Evolutionary conservation across 345 rosid species (phyloP).

Genomic region (Microthlaspi erraticum): DNA sequence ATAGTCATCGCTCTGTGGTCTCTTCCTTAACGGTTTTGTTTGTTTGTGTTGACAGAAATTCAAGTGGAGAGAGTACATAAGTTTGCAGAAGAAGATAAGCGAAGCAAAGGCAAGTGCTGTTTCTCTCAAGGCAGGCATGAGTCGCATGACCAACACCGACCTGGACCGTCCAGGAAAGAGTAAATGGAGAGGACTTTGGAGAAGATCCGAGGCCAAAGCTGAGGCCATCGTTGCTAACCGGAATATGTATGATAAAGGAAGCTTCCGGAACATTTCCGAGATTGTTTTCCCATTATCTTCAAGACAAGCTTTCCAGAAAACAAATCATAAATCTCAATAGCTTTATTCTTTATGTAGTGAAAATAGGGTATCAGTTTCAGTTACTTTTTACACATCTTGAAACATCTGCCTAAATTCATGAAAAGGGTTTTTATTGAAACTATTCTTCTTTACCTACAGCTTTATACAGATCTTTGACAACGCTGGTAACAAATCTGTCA

Average conservation of each 20-base stretch:
- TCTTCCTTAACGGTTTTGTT: slow-evolving; percentile 30
- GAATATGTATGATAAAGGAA: slow-evolving; percentile 69
- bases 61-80: slow-evolving; percentile 91
- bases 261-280: slow-evolving; percentile 57
- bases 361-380: background rate
- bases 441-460: slow-evolving; percentile 50
- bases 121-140: slow-evolving; percentile 60
- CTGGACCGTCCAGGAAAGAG: slow-evolving; percentile 49
- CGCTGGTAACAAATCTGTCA: slow-evolving; percentile 61
- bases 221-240: slow-evolving; percentile 44
- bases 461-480: slow-evolving; percentile 64
- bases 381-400: slow-evolving; percentile 6
- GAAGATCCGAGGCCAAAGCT: slow-evolving; percentile 60
- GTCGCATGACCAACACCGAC: slow-evolving; percentile 40
- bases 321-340: slow-evolving; percentile 49
- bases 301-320: slow-evolving; percentile 53
- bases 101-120: slow-evolving; percentile 78
- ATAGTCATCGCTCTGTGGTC: background rate
- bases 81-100: slow-evolving; percentile 75
- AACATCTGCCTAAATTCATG: background rate
- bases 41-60: slow-evolving; percentile 57
- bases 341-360: background rate
- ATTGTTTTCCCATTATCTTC: slow-evolving; percentile 62
- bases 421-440: slow-evolving; percentile 34
- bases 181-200: slow-evolving; percentile 62